Evolutionary conservation across 305 asterid species (phyloP).

Genomic region (Fraxinus angustifolia): DNA sequence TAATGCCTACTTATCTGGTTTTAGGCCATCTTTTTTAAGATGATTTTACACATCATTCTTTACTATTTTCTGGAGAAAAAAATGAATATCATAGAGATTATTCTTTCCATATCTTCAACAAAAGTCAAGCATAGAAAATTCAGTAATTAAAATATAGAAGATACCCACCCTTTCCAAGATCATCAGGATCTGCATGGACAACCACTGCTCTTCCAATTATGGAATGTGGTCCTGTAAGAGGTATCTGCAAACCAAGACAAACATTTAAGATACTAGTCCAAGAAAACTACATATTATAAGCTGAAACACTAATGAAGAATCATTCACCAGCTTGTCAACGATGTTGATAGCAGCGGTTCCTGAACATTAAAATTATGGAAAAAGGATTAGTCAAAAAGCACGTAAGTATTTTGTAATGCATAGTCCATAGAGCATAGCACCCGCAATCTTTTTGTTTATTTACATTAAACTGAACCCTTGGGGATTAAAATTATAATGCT

Average conservation of each 20-base stretch:
- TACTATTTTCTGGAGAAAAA: neutral
- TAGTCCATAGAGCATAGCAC: neutral
- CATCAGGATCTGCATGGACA: conserved; percentile 93
- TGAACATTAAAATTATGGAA: conserved; percentile 29
- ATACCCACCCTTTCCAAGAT: conserved; percentile 78
- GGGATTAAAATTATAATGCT: neutral
- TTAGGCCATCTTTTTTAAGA: neutral
- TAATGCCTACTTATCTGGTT: neutral
- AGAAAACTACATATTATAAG: conserved; percentile 1
- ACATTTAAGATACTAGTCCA: conserved; percentile 1
- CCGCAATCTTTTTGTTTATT: neutral
- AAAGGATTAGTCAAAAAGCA: neutral
- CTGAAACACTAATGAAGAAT: neutral
- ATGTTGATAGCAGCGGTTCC: conserved; percentile 64
- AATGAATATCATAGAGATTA: too few relatives aligned
- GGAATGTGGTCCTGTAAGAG: conserved; percentile 73
- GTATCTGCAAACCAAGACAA: conserved; percentile 45
- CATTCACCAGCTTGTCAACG: conserved; percentile 60
- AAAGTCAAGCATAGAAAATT: neutral
- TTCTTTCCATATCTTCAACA: too few relatives aligned
- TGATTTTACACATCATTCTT: neutral
- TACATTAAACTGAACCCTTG: neutral
- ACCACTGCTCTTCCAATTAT: conserved; percentile 93
- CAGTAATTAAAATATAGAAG: neutral
- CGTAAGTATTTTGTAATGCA: neutral